Evolutionary conservation across 345 rosid species (phyloP), one percentile per base, ranked within the genome.

Genomic region (Anacardium occidentale): DNA sequence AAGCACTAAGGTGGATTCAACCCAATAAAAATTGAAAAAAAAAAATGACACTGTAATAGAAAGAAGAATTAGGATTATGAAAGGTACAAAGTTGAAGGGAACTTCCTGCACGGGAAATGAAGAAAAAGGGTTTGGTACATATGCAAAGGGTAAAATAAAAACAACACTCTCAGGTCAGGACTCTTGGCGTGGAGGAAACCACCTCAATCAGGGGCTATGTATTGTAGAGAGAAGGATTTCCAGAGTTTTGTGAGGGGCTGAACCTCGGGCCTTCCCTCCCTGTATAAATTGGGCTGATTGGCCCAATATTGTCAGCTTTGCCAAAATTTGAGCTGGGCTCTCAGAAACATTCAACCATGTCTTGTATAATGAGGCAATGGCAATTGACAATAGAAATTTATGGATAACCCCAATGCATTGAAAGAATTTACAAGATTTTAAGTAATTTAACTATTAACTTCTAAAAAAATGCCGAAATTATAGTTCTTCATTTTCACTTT

Each of bases 141-240:
- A 55, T n/a, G 56, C 12, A 21, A 20, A 45, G 57, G 13, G 68
- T 21, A 22, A 52, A 29, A 29, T 29, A 29, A 1, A 72, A 68
- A 69, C 20, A 50, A 53, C 37, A 54, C 69, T 54, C 69, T 34
- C 62, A 18, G 69, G 45, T 34, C 62, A 18, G 69, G 45, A 54
- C 58, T 56, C 67, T 80, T 73, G 37, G 80, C 80, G 69, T 80
- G 80, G 77, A 69, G 80, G 75, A 69, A 76, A 73, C 79, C 80
- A 80, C 72, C 80, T 64, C 69, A 10, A 10, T 3, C 5, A 13
- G 42, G 34, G 72, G 48, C 7, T 1, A 45, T 22, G 69, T 50
- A 65, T 29, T 29, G 32, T 25, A 26, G 8, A 21, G 32, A 17
- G 32, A 21, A 18, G 1, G 5, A 11, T 67, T 12, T 67, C 10